Conservation (phyloP, 441 rosid species). For the Lagerstroemia fauriei region DNA sequence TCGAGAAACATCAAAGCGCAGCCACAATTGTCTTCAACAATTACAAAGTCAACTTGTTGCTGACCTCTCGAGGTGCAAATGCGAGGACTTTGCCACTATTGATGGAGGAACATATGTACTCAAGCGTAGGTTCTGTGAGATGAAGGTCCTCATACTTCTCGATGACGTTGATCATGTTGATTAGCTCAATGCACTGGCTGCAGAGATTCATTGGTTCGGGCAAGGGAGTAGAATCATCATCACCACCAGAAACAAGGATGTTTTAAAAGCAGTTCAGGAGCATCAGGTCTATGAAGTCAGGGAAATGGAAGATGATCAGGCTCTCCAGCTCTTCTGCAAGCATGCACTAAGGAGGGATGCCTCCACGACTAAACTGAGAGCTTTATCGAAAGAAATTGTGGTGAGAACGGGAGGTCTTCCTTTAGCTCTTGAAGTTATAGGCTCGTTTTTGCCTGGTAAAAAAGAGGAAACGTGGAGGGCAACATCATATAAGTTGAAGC, state of each 20-base stretch:
- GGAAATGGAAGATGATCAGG: not conserved
- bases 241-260: not conserved
- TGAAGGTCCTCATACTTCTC: not conserved
- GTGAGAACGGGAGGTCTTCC: not conserved
- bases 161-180: not conserved
- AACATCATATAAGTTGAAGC: not conserved
- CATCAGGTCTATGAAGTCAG: not conserved
- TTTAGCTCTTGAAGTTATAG: slow-evolving; percentile 8
- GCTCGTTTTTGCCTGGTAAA: not conserved
- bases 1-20: not conserved
- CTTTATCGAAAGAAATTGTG: not conserved
- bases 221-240: not conserved
- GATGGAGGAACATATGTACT: not conserved
- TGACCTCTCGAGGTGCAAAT: no score
- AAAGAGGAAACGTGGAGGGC: not conserved
- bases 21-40: not conserved
- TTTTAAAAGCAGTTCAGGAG: not conserved
- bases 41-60: not conserved
- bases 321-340: slow-evolving; percentile 2
- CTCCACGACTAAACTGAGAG: not conserved
- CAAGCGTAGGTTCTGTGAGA: not conserved
- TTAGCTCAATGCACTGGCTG: not conserved
- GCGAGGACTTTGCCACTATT: not conserved
- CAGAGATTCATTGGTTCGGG: not conserved
- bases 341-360: not conserved